Base-by-base conservation (phyloP, 768 basidiomycete genomes). In the Termitomyces sp. region DNA sequence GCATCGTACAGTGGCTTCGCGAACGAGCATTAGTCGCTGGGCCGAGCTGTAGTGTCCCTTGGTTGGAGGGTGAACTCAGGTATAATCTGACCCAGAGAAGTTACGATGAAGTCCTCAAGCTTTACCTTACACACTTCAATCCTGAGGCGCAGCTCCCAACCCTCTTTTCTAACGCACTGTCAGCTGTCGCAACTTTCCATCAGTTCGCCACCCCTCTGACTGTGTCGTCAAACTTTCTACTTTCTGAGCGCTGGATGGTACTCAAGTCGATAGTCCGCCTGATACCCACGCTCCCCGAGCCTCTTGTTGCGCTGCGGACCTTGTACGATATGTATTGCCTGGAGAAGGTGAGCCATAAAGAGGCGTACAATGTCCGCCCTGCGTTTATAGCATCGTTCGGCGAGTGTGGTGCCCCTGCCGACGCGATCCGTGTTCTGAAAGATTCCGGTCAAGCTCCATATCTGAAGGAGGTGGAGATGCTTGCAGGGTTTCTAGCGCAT, bases 331-430 rank as follows among this genome's bases (percentile, higher is more conserved):
- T 60, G 8, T 68, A 59, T 46, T 53, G 51, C 7, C 22, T 7
- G 15, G 50, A 50, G 9, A 33, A 36, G 1, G 42, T 22, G 9
- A 40, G 2, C 24, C 22, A 51, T 3, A 39, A 28, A 9, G 53
- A 63, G 8, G 38, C 48, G 12, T 52, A 53, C 54, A 42, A 65
- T 16, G 53, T 62, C 20, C 61, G 63, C 5, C 24, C 62, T 8
- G 38, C 64, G 6, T 67, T 68, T 36, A 59, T 68, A 22, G 50
- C 13, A 22, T 63, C 60, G 12, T 65, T 68, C 20, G 66, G 62
- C 22, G 55, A 60, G 12, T 67, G 63, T 12, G 59, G 60, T 4
- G 45, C 55, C n/a, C 24, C 55, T 3, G 28, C 57, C 8, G 63
- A 63, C 52, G 67, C 67, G 5, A 54, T 45, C 33, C 55, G 55